Conservation (phyloP, 2,329 filamentous ascomycete genomes). For the Alternaria gansuensis region DNA sequence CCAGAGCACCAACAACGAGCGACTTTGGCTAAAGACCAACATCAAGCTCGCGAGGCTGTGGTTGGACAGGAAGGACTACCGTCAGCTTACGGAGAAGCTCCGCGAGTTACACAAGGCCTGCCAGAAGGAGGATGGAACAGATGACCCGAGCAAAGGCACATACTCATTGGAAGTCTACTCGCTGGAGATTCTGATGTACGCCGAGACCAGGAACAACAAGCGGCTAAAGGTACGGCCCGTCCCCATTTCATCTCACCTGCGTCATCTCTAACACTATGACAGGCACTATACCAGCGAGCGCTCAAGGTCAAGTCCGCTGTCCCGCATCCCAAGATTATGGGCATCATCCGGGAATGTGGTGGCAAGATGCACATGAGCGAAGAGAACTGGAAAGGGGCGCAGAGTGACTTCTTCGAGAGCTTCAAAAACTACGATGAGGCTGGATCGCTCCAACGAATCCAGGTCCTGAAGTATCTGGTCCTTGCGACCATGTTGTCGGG, state of each 20-base stretch:
- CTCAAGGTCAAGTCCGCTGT: slow-evolving; percentile 95
- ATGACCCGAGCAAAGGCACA: slow-evolving; percentile 94
- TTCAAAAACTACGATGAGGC: slow-evolving; percentile 99
- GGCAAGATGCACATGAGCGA: slow-evolving; percentile 99
- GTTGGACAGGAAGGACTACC: slow-evolving; percentile 90
- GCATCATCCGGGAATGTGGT: slow-evolving; percentile 96
- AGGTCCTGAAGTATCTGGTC: slow-evolving; percentile 96
- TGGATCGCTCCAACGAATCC: slow-evolving; percentile 92
- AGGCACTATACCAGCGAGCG: slow-evolving; percentile 86
- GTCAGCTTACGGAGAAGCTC: slow-evolving; percentile 80
- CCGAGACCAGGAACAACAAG: slow-evolving; percentile 96
- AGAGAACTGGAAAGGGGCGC: slow-evolving; percentile 98
- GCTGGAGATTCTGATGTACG: slow-evolving; percentile 98
- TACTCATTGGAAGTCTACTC: slow-evolving; percentile 96
- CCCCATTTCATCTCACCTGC: slow-evolving; percentile 31
- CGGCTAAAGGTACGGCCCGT: slow-evolving; percentile 73
- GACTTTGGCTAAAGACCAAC: slow-evolving; percentile 97
- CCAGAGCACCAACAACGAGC: slow-evolving; percentile 96
- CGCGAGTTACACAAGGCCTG: slow-evolving; percentile 89
- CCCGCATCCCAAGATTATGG: slow-evolving; percentile 98
- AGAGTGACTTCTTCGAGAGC: slow-evolving; percentile 97
- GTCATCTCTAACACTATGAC: slow-evolving; percentile 34
- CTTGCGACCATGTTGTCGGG: slow-evolving; percentile 98
- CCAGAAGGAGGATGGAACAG: slow-evolving; percentile 83
- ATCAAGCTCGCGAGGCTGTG: slow-evolving; percentile 94